Conservation (phyloP, 2,329 filamentous ascomycete species). For the Diaporthe vaccinii region DNA sequence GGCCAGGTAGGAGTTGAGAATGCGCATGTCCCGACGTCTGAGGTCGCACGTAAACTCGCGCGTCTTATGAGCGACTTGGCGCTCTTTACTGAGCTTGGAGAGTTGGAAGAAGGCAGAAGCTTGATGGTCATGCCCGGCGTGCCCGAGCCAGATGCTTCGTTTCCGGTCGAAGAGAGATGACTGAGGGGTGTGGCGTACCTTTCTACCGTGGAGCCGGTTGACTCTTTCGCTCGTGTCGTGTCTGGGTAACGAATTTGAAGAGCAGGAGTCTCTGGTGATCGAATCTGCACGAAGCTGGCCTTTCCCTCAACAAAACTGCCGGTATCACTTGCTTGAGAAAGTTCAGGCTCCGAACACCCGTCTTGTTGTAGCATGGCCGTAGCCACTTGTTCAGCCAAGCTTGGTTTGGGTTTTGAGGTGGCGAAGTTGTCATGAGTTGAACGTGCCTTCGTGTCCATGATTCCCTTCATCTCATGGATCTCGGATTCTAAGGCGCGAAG, state of each 20-base stretch:
- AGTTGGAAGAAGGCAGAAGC: neutral
- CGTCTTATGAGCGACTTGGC: conserved; percentile 13
- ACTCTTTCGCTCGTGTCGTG: conserved; percentile 11
- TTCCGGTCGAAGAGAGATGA: conserved; percentile 19
- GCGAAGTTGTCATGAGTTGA: neutral
- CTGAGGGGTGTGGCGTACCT: conserved; percentile 38
- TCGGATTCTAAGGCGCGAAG: conserved; percentile 43
- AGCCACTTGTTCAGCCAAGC: conserved; percentile 28
- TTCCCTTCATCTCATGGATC: conserved; percentile 43
- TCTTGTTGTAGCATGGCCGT: conserved; percentile 17
- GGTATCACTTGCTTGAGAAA: neutral
- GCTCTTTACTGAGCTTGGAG: conserved; percentile 9
- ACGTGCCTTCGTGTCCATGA: neutral
- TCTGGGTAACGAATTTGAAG: conserved; percentile 8
- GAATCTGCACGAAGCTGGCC: neutral
- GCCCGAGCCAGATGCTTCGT: conserved; percentile 17
- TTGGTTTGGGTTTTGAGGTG: neutral
- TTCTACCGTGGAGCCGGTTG: conserved; percentile 31
- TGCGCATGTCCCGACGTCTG: neutral
- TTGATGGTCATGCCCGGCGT: conserved; percentile 12
- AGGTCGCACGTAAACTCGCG: neutral
- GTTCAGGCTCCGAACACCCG: conserved; percentile 8
- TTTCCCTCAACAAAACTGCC: conserved; percentile 19
- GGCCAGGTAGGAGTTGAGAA: conserved; percentile 3
- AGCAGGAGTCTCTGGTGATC: conserved; percentile 22